phyloP scores from a whole-genome alignment of 805 yeast genomes.

The Kazachstania bromeliacearum region DNA sequence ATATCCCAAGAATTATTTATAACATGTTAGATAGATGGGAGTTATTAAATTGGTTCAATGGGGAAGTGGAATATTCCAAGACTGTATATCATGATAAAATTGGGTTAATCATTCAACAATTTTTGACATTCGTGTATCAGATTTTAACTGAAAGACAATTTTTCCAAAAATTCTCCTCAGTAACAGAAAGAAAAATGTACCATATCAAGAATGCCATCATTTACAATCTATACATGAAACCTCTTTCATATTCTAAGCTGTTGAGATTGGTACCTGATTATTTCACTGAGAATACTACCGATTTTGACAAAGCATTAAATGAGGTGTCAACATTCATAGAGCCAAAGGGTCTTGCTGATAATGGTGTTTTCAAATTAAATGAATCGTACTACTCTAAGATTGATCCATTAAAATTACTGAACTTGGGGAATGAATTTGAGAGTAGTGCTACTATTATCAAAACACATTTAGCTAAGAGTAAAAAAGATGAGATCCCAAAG shows the following conservation, averaged over 20 bases:
- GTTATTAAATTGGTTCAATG: constrained; percentile 39
- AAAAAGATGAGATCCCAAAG: constrained; percentile 32
- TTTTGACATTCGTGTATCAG: constrained; percentile 59
- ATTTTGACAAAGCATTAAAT: constrained; percentile 41
- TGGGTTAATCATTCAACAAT: constrained; percentile 66
- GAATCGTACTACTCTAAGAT: constrained; percentile 35
- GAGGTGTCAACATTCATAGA: constrained; percentile 54
- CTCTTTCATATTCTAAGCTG: constrained; percentile 46
- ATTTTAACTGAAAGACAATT: constrained; percentile 61
- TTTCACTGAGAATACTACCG: constrained; percentile 29
- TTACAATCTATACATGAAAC: constrained; percentile 42
- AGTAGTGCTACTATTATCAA: constrained; percentile 41
- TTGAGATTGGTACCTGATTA: constrained; percentile 29
- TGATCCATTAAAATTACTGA: constrained; percentile 48
- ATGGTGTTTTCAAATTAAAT: constrained; percentile 58
- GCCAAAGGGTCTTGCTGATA: constrained; percentile 57
- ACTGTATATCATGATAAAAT: constrained; percentile 43
- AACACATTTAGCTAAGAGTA: constrained; percentile 34
- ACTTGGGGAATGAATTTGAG: constrained; percentile 42
- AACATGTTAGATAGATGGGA: constrained; percentile 52
- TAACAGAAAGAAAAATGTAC: constrained; percentile 24
- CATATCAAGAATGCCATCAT: constrained; percentile 36
- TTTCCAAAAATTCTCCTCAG: constrained; percentile 36
- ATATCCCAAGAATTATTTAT: constrained; percentile 49
- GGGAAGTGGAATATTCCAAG: constrained; percentile 26